These are phyloP conservation scores for Emericellopsis cladophorae DNA, from an alignment of 2,329 filamentous ascomycete genomes.

Conservation along the genomic window DNA sequence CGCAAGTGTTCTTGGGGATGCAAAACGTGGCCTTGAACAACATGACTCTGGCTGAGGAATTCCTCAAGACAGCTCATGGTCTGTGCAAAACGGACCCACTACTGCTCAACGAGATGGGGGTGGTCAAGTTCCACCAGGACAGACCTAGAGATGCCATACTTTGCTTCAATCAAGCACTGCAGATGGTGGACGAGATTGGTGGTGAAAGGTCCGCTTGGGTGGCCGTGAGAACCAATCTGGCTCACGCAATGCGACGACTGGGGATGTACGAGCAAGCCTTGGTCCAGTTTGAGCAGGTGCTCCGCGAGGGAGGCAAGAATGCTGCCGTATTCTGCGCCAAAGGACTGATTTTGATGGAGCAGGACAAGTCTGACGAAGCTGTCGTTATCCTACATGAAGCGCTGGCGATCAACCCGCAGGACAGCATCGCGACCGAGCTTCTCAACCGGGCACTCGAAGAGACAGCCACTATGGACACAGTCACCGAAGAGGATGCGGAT, in stretches of 20 bases:
- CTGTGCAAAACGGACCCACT: slow-evolving; percentile 78
- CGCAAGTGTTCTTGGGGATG: slow-evolving; percentile 94
- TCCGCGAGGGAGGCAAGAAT: slow-evolving; percentile 71
- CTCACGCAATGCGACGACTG: slow-evolving; percentile 69
- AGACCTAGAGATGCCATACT: slow-evolving; percentile 62
- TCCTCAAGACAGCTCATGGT: slow-evolving; percentile 77
- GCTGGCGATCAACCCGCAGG: slow-evolving; percentile 64
- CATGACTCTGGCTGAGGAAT: slow-evolving; percentile 85
- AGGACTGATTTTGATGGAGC: slow-evolving; percentile 71
- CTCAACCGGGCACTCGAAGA: slow-evolving; percentile 59
- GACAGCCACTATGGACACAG: slow-evolving; percentile 32
- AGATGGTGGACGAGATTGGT: slow-evolving; percentile 67
- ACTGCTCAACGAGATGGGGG: slow-evolving; percentile 87
- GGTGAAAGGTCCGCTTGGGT: slow-evolving; percentile 75
- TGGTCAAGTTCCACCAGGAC: slow-evolving; percentile 90
- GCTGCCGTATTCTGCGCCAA: slow-evolving; percentile 70
- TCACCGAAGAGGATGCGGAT: slow-evolving; percentile 33
- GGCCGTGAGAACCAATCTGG: slow-evolving; percentile 76
- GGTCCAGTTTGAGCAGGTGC: slow-evolving; percentile 73
- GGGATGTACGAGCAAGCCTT: slow-evolving; percentile 60
- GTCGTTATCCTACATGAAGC: slow-evolving; percentile 76
- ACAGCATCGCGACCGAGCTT: slow-evolving; percentile 69
- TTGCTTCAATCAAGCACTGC: slow-evolving; percentile 67
- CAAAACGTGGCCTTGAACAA: slow-evolving; percentile 96
- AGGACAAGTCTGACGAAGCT: slow-evolving; percentile 62